Base-by-base conservation (phyloP, 495 filamentous ascomycete species). In the Penicillium fimorum region DNA sequence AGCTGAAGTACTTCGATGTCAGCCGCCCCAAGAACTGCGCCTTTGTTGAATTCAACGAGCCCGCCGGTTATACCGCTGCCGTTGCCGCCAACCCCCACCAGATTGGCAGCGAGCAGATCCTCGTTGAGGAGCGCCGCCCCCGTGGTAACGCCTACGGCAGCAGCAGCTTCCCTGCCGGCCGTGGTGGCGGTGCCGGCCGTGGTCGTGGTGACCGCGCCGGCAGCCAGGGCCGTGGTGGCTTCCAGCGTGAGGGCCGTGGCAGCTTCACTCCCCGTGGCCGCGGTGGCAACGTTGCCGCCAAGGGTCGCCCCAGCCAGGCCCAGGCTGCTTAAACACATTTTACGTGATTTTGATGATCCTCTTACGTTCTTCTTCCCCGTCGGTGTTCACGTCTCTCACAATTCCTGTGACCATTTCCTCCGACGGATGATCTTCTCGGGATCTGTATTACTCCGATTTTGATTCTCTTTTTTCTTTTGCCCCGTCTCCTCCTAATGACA, bases 11-110 rank as follows among this genome's bases (percentile, higher is more conserved):
- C 71, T 89, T 95, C 59, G 95, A 97, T 64, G 87, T 98, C 70
- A 92, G 84, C 73, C 90, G 91, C 50, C 72, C 74, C 50, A 97
- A 95, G 95, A 97, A 92, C 77, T 96, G 91, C 66, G 95, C 94
- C 27, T 96, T 96, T 68, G 89, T 96, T 58, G 95, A 98, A 67
- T 98, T 95, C 68, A 85, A 84, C 62, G 88, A 88, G 38, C 64
- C 82, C 45, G 80, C 90, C 45, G 90, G 83, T 20, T 97, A 93
- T 69, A 77, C 85, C 61, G 87, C 89, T 57, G 94, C 94, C 24
- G 80, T 91, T 38, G 82, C 82, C 54, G 89, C 85, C 55, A 97
- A 94, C 77, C 92, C 95, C 10, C 91, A 94, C 76, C 80, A 81
- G 45, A 83, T 98, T 50, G 88, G 84, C 52, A 86, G 82, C 66